A percentile compares a stretch with the other conserved stretches of the same genome.
phyloP scores from a whole-genome alignment of 2,329 filamentous ascomycete species.

The Fusarium duplospermum region DNA sequence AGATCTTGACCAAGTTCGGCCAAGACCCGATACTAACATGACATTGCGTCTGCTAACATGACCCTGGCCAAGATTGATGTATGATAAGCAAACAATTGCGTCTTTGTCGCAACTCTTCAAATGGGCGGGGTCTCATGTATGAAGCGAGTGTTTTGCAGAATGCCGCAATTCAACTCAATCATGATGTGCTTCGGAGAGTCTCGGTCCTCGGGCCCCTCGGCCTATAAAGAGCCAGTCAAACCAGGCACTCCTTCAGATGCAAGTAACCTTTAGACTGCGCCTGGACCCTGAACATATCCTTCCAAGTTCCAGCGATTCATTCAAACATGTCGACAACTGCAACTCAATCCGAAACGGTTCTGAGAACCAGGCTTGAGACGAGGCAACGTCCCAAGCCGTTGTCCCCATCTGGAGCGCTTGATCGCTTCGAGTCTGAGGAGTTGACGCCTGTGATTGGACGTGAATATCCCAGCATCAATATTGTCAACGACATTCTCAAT shows the following conservation, averaged over 20 bases:
- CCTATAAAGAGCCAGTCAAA: not conserved
- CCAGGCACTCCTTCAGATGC: too few species aligned
- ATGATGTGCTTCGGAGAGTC: not conserved
- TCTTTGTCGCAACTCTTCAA: not conserved
- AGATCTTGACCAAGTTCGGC: not conserved
- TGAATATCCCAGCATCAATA: slow-evolving; percentile 62
- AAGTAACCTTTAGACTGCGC: not conserved
- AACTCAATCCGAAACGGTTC: not conserved
- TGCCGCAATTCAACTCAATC: not conserved
- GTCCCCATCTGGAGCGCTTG: slow-evolving; percentile 6
- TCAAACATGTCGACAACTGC: not conserved
- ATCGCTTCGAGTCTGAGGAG: slow-evolving; percentile 44
- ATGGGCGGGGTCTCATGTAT: not conserved
- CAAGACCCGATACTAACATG: not conserved
- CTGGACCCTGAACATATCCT: not conserved
- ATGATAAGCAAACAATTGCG: not conserved
- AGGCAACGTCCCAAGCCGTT: slow-evolving; percentile 17
- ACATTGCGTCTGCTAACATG: not conserved
- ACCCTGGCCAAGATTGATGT: not conserved
- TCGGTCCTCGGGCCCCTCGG: not conserved
- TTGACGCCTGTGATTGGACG: slow-evolving; percentile 63
- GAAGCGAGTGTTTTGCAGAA: not conserved
- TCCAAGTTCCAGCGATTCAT: not conserved
- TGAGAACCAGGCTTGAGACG: not conserved
- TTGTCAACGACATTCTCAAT: slow-evolving; percentile 58